These are phyloP conservation scores for Dryas integrifolia DNA, from an alignment of 331 rosid species.

Conservation along the genomic window DNA sequence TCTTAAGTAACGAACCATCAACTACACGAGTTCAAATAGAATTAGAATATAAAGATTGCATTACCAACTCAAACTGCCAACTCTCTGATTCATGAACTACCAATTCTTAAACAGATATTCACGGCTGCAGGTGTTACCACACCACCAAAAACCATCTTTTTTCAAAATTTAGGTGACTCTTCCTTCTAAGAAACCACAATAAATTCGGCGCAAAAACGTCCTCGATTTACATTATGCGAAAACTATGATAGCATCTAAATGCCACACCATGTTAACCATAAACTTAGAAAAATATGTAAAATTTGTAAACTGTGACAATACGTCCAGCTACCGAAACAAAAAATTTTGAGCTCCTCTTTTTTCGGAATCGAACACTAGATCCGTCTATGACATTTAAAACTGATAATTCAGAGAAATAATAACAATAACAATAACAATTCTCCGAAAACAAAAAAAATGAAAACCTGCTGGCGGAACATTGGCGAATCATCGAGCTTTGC, in stretches of 20 bases:
- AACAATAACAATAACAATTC: background rate
- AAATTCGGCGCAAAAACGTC: background rate
- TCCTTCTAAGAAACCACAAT: background rate
- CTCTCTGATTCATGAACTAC: background rate
- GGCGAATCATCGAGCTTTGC: constrained; percentile 68
- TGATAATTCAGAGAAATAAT: background rate
- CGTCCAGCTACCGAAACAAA: background rate
- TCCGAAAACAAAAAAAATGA: background rate
- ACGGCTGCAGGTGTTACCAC: background rate
- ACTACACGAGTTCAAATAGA: background rate
- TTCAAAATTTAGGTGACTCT: background rate
- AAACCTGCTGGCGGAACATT: constrained; percentile 70
- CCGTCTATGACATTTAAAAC: background rate
- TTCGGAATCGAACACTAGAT: too few species aligned
- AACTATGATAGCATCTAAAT: background rate
- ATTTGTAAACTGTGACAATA: background rate
- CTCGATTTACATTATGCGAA: background rate
- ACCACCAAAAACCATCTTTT: background rate
- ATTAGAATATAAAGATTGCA: background rate
- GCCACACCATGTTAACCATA: background rate
- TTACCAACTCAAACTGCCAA: background rate
- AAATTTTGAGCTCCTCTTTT: background rate
- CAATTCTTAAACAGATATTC: background rate
- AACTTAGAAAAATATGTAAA: background rate
- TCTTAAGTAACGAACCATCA: background rate